Evolutionary conservation across 345 rosid species (phyloP).

Genomic region (Odontarrhena argentea): DNA sequence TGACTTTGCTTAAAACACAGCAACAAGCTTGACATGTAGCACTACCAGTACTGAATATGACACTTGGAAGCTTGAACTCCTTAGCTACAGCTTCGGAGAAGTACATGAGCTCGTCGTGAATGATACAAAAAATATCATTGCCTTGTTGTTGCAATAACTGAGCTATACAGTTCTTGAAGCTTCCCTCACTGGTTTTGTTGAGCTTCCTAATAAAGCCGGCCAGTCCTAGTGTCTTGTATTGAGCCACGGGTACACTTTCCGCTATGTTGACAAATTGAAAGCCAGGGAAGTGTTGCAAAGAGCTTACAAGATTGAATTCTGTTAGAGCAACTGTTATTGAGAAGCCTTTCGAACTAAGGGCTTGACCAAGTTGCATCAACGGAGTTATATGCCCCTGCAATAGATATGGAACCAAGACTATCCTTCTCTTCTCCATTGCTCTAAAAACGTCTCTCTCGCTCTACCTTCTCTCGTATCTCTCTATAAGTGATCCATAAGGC

Average conservation of each 20-base stretch:
- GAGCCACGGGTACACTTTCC: constrained; percentile 30
- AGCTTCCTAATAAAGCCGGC: constrained; percentile 25
- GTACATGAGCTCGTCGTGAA: constrained; percentile 45
- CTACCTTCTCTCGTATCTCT: no score
- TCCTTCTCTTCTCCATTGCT: no score
- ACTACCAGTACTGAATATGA: constrained; percentile 31
- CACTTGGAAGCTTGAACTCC: constrained; percentile 26
- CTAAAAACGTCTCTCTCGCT: no score
- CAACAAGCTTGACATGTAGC: constrained; percentile 28
- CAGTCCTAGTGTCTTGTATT: constrained; percentile 15
- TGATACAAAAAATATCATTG: constrained; percentile 44
- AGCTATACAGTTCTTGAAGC: constrained; percentile 28
- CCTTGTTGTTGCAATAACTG: neutral
- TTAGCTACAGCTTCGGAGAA: constrained; percentile 28
- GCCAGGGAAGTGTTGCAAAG: constrained; percentile 17
- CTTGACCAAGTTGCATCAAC: constrained; percentile 54
- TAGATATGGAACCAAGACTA: no score
- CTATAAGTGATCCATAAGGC: no score
- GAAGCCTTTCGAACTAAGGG: constrained; percentile 26
- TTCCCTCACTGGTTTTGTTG: constrained; percentile 38
- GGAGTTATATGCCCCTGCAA: constrained; percentile 30
- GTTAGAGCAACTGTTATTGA: constrained; percentile 34
- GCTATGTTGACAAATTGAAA: constrained; percentile 46
- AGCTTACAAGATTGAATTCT: constrained; percentile 37
- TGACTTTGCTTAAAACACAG: constrained; percentile 17